Evolutionary conservation across 2,329 filamentous ascomycete genomes (phyloP).

Genomic region (Colletotrichum spaethianum): DNA sequence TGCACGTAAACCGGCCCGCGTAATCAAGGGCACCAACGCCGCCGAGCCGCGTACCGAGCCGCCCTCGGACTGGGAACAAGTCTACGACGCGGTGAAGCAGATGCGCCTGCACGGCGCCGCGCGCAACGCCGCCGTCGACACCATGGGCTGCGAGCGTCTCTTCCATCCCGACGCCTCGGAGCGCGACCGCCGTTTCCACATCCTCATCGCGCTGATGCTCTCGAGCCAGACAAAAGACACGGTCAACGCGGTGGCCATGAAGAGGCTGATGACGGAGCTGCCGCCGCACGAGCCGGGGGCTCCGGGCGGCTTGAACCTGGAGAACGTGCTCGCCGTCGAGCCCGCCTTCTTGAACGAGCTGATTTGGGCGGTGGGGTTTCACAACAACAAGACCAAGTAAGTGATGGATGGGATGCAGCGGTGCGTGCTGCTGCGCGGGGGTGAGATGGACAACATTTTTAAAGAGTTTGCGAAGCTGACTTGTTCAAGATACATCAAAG

Average conservation of each 20-base stretch:
- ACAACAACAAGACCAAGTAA: slow-evolving; percentile 89
- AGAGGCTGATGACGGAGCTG: slow-evolving; percentile 81
- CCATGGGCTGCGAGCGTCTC: slow-evolving; percentile 92
- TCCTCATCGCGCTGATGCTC: slow-evolving; percentile 89
- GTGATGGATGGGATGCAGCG: slow-evolving; percentile 55
- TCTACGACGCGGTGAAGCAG: slow-evolving; percentile 82
- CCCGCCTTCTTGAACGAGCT: slow-evolving; percentile 77
- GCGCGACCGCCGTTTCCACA: slow-evolving; percentile 82
- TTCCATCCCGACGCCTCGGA: slow-evolving; percentile 67
- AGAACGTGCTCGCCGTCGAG: slow-evolving; percentile 82
- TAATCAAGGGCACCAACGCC: slow-evolving; percentile 54
- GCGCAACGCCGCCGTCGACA: slow-evolving; percentile 89
- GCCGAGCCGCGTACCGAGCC: slow-evolving; percentile 64
- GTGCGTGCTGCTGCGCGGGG: slow-evolving; percentile 40
- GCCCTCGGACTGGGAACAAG: slow-evolving; percentile 85
- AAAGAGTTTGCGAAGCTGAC: not conserved
- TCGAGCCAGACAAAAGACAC: slow-evolving; percentile 95
- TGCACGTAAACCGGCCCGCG: slow-evolving; percentile 64
- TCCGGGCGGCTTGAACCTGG: slow-evolving; percentile 74
- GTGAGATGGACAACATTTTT: not conserved
- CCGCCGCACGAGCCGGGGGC: slow-evolving; percentile 63
- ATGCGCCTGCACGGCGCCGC: slow-evolving; percentile 77
- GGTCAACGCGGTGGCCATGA: slow-evolving; percentile 88
- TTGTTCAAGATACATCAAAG: slow-evolving; percentile 74
- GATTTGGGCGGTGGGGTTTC: slow-evolving; percentile 90